Evolutionary conservation across 345 rosid genomes (phyloP).

Genomic region (Camelina laxa): DNA sequence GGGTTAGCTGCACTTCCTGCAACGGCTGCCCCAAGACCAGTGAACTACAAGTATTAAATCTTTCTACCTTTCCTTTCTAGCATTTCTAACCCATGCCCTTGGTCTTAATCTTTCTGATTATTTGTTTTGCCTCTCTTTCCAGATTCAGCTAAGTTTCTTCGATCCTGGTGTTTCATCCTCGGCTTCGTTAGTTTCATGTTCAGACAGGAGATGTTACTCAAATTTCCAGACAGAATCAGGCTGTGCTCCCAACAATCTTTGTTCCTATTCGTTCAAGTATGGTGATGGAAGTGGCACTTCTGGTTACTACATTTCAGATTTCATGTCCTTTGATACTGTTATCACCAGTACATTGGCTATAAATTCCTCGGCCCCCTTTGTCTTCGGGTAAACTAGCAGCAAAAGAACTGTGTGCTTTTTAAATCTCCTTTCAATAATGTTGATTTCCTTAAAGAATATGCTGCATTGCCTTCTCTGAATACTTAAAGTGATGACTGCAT

Average conservation of each 20-base stretch:
- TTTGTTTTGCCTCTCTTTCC: constrained; percentile 38
- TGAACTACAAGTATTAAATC: constrained; percentile 71
- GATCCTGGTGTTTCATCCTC: constrained; percentile 79
- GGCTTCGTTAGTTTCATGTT: constrained; percentile 65
- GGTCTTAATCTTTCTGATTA: constrained; percentile 4
- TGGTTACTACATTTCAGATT: constrained; percentile 83
- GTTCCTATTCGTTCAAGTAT: constrained; percentile 80
- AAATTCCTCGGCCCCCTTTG: constrained; percentile 70
- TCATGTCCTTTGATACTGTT: constrained; percentile 61
- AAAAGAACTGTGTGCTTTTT: neutral
- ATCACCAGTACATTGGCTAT: constrained; percentile 51
- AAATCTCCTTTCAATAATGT: neutral
- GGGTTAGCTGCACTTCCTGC: constrained; percentile 89
- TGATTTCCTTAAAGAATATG: constrained; percentile 3
- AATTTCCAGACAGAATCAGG: constrained; percentile 69
- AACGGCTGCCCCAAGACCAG: constrained; percentile 84
- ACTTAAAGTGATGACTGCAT: neutral
- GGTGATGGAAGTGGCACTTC: constrained; percentile 97
- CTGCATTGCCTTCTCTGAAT: constrained; percentile 4
- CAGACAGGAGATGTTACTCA: constrained; percentile 68
- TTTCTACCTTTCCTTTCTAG: constrained; percentile 10
- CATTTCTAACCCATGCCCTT: constrained; percentile 30
- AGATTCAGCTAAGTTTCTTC: constrained; percentile 84
- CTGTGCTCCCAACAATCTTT: constrained; percentile 65
- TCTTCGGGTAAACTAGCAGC: constrained; percentile 77